These are phyloP conservation scores for Paulownia fortunei DNA, from an alignment of 257 asterid species.

Conservation along the genomic window DNA sequence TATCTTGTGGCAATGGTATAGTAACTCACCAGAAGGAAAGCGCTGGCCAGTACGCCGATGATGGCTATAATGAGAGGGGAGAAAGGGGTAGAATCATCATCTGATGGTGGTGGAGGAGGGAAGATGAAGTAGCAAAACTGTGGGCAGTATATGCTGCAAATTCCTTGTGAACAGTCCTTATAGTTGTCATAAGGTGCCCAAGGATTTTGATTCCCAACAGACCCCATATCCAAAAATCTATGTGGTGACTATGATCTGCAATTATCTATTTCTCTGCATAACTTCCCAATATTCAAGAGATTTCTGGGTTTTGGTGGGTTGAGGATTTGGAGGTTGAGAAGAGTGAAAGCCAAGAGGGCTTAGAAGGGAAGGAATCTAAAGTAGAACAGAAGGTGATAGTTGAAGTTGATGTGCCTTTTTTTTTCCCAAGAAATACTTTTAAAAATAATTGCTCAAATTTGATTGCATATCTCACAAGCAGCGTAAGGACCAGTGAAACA, in stretches of 20 bases:
- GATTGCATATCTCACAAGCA: neutral
- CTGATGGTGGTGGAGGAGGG: conserved; percentile 74
- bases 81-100: conserved; percentile 40
- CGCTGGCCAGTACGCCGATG: conserved; percentile 48
- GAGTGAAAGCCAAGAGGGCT: conserved; percentile 38
- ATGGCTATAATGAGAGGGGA: conserved; percentile 65
- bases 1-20: conserved; percentile 54
- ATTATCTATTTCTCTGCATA: neutral
- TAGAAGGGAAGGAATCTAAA: conserved; percentile 46
- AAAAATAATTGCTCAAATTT: neutral
- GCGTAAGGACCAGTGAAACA: neutral
- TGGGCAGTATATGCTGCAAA: conserved; percentile 82
- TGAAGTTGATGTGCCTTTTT: conserved; percentile 44
- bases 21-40: conserved; percentile 54
- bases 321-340: conserved; percentile 29
- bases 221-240: conserved; percentile 50
- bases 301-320: neutral
- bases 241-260: neutral
- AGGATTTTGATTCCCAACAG: conserved; percentile 55
- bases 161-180: conserved; percentile 65
- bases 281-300: neutral
- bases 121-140: conserved; percentile 76
- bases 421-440: conserved; percentile 3
- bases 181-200: conserved; percentile 65
- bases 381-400: conserved; percentile 35